Evolutionary conservation across 225 moss, liverwort and hornwort genomes (phyloP).

Genomic region (Sphagnum tenellum): DNA sequence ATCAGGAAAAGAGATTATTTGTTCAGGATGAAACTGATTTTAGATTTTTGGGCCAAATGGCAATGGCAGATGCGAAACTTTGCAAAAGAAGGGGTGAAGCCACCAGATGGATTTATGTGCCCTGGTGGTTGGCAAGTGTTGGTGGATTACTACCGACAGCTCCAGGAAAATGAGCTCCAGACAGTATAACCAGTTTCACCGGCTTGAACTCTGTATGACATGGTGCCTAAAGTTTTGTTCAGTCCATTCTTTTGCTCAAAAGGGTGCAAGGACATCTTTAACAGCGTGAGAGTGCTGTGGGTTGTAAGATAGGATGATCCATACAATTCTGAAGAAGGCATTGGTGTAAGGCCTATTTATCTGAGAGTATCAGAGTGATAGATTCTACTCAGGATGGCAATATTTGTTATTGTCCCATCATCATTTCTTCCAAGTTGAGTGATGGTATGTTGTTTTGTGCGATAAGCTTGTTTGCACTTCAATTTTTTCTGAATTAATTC

Average conservation of each 20-base stretch:
- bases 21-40: background rate
- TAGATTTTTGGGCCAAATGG: background rate
- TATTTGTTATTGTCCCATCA: too few species aligned
- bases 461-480: too few species aligned
- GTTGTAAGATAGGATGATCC: too few species aligned
- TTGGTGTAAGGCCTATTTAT: too few species aligned
- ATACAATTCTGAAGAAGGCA: too few species aligned
- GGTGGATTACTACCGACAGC: constrained; percentile 82
- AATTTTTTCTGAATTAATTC: too few species aligned
- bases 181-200: background rate
- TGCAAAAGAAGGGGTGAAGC: constrained; percentile 61
- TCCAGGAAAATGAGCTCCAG: constrained; percentile 25
- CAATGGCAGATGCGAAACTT: constrained; percentile 80
- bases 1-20: background rate
- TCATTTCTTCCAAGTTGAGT: too few species aligned
- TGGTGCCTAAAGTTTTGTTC: background rate
- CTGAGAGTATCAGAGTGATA: too few species aligned
- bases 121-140: constrained; percentile 90
- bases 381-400: too few species aligned
- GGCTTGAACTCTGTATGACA: background rate
- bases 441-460: too few species aligned
- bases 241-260: background rate
- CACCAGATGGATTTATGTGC: constrained; percentile 93
- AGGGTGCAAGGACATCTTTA: background rate
- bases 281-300: too few species aligned